phyloP scores from a whole-genome alignment of 2,329 filamentous ascomycete species.

The Anthostomella pinea region DNA sequence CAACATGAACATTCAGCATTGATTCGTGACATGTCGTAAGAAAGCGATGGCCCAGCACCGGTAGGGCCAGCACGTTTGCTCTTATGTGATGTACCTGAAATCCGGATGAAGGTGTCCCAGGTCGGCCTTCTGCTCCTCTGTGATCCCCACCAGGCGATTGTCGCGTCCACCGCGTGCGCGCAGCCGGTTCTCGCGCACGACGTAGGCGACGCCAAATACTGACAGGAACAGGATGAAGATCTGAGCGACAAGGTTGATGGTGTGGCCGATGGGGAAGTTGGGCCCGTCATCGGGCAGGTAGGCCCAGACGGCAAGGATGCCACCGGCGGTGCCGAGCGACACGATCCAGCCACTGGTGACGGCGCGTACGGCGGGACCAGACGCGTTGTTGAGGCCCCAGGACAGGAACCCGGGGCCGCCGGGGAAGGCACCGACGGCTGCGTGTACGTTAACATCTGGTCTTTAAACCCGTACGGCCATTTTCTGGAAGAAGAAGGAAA shows the following conservation, averaged over 20 bases:
- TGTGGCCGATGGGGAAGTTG: constrained; percentile 47
- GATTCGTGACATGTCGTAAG: too few species aligned
- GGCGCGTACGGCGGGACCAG: constrained; percentile 54
- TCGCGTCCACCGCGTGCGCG: constrained; percentile 47
- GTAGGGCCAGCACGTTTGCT: too few species aligned
- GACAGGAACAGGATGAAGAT: constrained; percentile 42
- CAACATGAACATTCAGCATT: too few species aligned
- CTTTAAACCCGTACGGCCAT: too few species aligned
- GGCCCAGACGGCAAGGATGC: constrained; percentile 55
- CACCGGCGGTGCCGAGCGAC: constrained; percentile 53
- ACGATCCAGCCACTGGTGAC: constrained; percentile 55
- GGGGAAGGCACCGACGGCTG: constrained; percentile 55
- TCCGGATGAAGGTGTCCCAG: constrained; percentile 53
- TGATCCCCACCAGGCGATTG: constrained; percentile 46
- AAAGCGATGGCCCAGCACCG: too few species aligned
- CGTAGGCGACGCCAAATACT: constrained; percentile 49
- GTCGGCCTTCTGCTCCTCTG: constrained; percentile 42
- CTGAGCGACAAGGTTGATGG: constrained; percentile 55
- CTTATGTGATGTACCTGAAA: constrained; percentile 52
- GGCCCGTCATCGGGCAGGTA: constrained; percentile 47
- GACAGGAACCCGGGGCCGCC: constrained; percentile 56
- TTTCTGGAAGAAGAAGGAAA: too few species aligned
- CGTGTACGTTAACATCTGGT: too few species aligned
- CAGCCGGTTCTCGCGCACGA: constrained; percentile 50
- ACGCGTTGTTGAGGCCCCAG: constrained; percentile 59